These are phyloP conservation scores for Vickermania ingenoplastis DNA, from an alignment of 208 protist species.

Conservation along the genomic window DNA sequence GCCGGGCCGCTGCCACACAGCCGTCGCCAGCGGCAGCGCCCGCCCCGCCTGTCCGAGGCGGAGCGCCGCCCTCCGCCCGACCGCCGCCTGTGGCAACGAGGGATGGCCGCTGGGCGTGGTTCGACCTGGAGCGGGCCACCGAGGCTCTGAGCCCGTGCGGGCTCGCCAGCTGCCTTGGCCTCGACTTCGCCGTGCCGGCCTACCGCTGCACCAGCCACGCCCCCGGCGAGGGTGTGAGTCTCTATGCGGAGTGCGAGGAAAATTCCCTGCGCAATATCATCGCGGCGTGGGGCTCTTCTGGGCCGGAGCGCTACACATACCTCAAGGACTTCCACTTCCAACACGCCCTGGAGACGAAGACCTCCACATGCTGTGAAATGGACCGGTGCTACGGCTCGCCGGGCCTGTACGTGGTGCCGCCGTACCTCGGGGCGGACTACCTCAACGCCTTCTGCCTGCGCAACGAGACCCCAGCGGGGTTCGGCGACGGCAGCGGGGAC, in stretches of 20 bases:
- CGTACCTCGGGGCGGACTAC: conserved; percentile 70
- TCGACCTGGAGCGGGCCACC: conserved; percentile 14
- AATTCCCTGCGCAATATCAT: conserved; percentile 25
- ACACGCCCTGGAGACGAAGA: neutral
- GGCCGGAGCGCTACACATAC: neutral
- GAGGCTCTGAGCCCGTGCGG: conserved; percentile 15
- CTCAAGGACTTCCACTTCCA: neutral
- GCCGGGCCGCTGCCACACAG: conserved; percentile 12
- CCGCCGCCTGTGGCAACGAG: no score
- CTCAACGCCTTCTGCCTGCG: conserved; percentile 48
- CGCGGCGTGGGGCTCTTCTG: conserved; percentile 5
- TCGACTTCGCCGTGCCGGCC: conserved; percentile 33
- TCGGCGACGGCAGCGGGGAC: conserved; percentile 53
- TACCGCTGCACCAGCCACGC: conserved; percentile 12
- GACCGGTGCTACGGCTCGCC: neutral
- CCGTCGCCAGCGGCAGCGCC: conserved; percentile 2
- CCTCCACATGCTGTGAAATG: neutral
- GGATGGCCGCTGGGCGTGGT: conserved; percentile 5
- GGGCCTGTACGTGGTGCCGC: conserved; percentile 57
- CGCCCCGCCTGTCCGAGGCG: neutral
- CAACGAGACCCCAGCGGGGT: conserved; percentile 10
- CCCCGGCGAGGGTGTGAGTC: neutral
- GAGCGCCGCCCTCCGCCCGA: neutral
- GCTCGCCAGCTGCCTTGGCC: conserved; percentile 18
- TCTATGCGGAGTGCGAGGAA: conserved; percentile 11